Conservation (phyloP, 208 protist species). For the Lotmaria passim region DNA sequence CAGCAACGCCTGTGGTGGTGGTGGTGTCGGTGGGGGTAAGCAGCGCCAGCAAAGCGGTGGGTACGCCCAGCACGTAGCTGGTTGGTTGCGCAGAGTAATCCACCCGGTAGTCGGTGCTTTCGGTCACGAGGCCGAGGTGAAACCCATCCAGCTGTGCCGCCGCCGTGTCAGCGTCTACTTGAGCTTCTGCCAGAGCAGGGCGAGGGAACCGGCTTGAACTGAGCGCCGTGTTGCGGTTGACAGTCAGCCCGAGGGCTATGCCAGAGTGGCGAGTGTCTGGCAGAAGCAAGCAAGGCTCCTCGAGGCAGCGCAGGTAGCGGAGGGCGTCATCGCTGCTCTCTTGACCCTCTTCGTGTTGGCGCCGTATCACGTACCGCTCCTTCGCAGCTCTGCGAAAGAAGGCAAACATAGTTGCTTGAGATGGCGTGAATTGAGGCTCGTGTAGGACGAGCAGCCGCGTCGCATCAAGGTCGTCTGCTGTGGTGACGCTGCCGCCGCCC, state of each 20-base stretch:
- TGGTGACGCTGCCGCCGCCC: no score
- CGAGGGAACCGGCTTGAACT: no score
- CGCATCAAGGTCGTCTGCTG: not conserved
- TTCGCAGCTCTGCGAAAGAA: slow-evolving; percentile 17
- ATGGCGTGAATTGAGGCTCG: slow-evolving; percentile 21
- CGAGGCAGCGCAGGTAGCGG: slow-evolving; percentile 12
- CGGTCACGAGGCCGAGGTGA: slow-evolving; percentile 18
- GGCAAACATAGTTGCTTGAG: not conserved
- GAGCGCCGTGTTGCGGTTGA: not conserved
- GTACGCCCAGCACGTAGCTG: slow-evolving; percentile 42
- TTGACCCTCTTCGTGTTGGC: not conserved
- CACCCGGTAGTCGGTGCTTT: slow-evolving; percentile 21
- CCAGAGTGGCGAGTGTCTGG: slow-evolving; percentile 18
- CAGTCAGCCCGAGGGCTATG: slow-evolving; percentile 20
- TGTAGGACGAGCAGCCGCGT: not conserved
- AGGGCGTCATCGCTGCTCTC: slow-evolving; percentile 1
- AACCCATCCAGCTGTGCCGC: slow-evolving; percentile 5
- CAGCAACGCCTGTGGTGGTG: no score
- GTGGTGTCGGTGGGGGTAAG: no score
- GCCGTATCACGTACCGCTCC: slow-evolving; percentile 3
- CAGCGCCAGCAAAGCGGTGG: slow-evolving; percentile 16
- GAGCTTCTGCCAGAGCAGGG: not conserved
- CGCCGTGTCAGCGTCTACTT: not conserved
- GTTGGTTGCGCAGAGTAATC: slow-evolving; percentile 32
- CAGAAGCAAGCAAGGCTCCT: slow-evolving; percentile 32